Base-by-base conservation (phyloP, 1,139 yeast genomes). In the Yamadazyma mexicana region DNA sequence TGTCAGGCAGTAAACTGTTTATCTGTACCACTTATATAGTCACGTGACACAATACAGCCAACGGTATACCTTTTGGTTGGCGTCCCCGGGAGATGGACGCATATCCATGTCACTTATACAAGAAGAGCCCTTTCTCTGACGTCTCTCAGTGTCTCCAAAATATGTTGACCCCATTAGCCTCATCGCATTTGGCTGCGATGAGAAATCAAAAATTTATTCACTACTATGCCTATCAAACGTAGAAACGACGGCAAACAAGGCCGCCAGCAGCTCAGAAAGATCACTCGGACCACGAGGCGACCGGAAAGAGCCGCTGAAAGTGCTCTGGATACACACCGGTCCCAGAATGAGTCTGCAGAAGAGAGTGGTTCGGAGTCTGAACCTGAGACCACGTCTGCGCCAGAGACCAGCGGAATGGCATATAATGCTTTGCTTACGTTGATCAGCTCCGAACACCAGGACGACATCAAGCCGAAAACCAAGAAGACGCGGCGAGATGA, bases 341-440 rank as follows among this genome's bases (percentile, higher is more conserved):
- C 31, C 18, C 27, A 24, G 14, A 5, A 24, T 18, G 37, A 34
- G 12, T 17, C 23, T 15, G 34, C 32, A 48, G 33, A 37, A 9
- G 31, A 14, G 14, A 24, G 16, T 20, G 43, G 30, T 12, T 18
- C 40, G 17, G 50, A 46, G 11, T 5, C 29, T 9, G 54, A 49
- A 10, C 47, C 43, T 5, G 56, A 44, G 5, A 15, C 11, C 40
- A 11, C 49, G n/a, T n/a, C n/a, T n/a, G n/a, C 51, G 33, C 62
- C 50, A 33, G 62, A 59, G 33, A 57, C 58, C 40, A 11, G 14
- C 9, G 70, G 71, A 7, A 69, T 73, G 56, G 92, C 94, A 0
- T 87, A 87, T 57, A 76, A 79, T 51, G 95, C 96, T 0, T 66
- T 89, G 39, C 64, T 89, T 55, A 83, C 94, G 0, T 70, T 87